Evolutionary conservation across 495 filamentous ascomycete species (phyloP), one percentile per base, ranked within the genome.

Genomic region (Neurospora tetraspora): DNA sequence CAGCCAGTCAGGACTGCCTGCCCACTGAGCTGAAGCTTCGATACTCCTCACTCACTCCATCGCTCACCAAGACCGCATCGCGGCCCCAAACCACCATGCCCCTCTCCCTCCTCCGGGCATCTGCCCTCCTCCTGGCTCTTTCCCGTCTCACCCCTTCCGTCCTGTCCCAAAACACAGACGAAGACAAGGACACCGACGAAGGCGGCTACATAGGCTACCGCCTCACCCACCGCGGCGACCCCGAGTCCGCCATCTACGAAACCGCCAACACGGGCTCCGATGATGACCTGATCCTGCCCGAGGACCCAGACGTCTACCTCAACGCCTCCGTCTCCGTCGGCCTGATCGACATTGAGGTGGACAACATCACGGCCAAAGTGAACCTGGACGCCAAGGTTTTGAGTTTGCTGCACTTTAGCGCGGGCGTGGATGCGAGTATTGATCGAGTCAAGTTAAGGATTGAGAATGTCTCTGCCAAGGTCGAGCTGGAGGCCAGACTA

Each of bases 321-420:
- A 88, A 88, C 76, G 87, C 87, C 5, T 81, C 80, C 1, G 85
- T 89, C 0, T 80, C 80, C 23, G 86, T 89, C 11, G 82, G 84
- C 23, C 80, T 84, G 72, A 88, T 89, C 78, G 77, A 82, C 76
- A 83, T 89, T 36, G 76, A 82, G 40, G 87, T 89, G 20, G 78
- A 83, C 69, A 89, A 89, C 77, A 81, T 89, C 72, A 88, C 86
- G 10, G 87, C 87, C 59, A 87, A 89, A 74, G 81, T 89, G 77
- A 89, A 89, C 78, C 78, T 89, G 43, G 86, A 87, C 73, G 86
- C 86, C 11, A 82, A 87, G 75, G 87, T 89, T 9, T 79, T 88
- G 69, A 82, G 83, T 70, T 81, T 89, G 39, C 83, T 89, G 42
- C 78, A 81, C 53, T 88, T 89, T 82, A 87, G 84, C 71, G 87